Evolutionary conservation across 2,329 filamentous ascomycete genomes (phyloP).

Genomic region (Epichloe elymi): DNA sequence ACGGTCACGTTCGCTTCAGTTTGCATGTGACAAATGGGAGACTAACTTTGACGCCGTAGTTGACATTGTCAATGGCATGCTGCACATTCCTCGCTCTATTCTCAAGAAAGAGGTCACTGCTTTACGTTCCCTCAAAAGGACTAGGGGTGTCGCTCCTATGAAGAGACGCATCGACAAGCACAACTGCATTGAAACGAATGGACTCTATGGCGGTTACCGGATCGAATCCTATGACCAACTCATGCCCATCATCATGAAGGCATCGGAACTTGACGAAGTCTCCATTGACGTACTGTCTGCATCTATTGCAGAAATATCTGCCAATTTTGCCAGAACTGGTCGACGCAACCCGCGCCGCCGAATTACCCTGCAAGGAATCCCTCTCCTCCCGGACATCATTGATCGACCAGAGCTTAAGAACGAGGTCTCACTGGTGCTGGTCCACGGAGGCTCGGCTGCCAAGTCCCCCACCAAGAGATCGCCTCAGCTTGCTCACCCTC

Average conservation of each 20-base stretch:
- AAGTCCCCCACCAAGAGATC: conserved; percentile 21
- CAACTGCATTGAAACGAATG: conserved; percentile 4
- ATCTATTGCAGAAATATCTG: conserved; percentile 14
- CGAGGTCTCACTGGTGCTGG: conserved; percentile 11
- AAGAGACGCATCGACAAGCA: conserved; percentile 17
- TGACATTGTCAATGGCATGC: conserved; percentile 11
- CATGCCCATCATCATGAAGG: conserved; percentile 13
- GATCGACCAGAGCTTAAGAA: conserved; percentile 18
- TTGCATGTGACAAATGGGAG: neutral
- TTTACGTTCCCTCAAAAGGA: conserved; percentile 1
- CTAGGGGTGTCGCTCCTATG: conserved; percentile 11
- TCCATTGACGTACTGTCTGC: conserved; percentile 15
- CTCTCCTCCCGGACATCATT: conserved; percentile 15
- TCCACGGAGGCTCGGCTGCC: conserved; percentile 9
- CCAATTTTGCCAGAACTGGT: conserved; percentile 7
- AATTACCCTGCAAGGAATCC: conserved; percentile 9
- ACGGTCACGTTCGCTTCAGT: neutral
- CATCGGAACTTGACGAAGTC: conserved; percentile 8
- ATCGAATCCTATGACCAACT: conserved; percentile 14
- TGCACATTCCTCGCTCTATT: neutral
- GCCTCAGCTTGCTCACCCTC: conserved; percentile 14
- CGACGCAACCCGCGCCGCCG: conserved; percentile 1
- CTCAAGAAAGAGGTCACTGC: conserved; percentile 2
- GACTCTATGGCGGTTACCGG: conserved; percentile 14
- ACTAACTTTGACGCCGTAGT: conserved; percentile 9